Conservation (phyloP, 352 stramenopile species). For the Stramenopiles sp. region DNA sequence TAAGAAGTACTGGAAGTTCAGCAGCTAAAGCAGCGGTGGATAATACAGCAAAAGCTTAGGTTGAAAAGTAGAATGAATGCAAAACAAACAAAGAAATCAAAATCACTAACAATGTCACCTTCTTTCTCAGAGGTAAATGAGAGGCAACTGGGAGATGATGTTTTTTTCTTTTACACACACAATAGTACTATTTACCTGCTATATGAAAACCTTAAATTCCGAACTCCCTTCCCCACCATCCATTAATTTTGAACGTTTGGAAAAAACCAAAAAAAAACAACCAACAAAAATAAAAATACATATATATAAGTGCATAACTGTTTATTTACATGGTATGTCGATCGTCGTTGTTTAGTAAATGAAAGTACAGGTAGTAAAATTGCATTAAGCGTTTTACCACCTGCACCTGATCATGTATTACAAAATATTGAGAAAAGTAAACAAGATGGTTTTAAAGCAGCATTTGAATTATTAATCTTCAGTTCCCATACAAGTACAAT, state of each 20-base stretch:
- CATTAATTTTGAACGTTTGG: background rate
- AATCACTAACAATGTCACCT: slow-evolving; percentile 1
- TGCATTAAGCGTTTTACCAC: slow-evolving; percentile 6
- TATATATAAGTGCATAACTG: slow-evolving; percentile 7
- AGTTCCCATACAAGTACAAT: slow-evolving; percentile 6
- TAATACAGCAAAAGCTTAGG: slow-evolving; percentile 6
- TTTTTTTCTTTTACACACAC: slow-evolving; percentile 5
- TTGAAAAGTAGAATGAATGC: slow-evolving; percentile 7
- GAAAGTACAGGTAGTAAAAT: slow-evolving; percentile 7
- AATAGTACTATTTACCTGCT: slow-evolving; percentile 7
- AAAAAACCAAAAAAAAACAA: background rate
- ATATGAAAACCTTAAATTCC: slow-evolving; percentile 7
- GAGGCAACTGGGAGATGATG: slow-evolving; percentile 4
- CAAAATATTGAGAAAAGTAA: slow-evolving; percentile 8
- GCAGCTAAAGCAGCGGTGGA: slow-evolving; percentile 3
- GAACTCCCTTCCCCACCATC: slow-evolving; percentile 3
- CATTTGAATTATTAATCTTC: slow-evolving; percentile 6
- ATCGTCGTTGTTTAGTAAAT: slow-evolving; percentile 7
- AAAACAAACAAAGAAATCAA: slow-evolving; percentile 8
- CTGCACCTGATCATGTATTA: slow-evolving; percentile 6
- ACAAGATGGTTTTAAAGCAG: slow-evolving; percentile 6
- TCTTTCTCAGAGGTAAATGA: slow-evolving; percentile 6
- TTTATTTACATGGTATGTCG: slow-evolving; percentile 7
- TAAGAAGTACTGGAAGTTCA: slow-evolving; percentile 6
- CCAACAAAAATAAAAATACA: slow-evolving; percentile 6